Conservation (phyloP, 2,329 filamentous ascomycete genomes). For the Leptographium procerum region DNA sequence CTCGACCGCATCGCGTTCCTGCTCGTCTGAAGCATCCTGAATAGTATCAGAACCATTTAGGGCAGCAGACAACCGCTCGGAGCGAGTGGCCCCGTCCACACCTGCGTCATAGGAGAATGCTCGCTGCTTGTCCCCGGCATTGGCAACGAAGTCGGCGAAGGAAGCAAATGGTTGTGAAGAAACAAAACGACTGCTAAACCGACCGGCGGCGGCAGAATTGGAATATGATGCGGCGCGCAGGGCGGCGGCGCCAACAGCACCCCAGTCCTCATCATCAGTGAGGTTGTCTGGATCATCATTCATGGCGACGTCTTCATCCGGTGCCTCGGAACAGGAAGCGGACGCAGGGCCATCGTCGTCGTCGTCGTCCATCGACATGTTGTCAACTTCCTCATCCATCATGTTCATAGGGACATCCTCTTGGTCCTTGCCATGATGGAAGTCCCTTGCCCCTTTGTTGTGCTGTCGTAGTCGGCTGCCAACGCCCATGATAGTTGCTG, state of each 20-base stretch:
- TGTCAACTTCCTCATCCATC: conserved; percentile 79
- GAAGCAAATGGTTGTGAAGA: conserved; percentile 38
- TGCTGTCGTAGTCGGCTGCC: conserved; percentile 35
- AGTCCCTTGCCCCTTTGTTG: conserved; percentile 55
- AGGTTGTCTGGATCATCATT: conserved; percentile 72
- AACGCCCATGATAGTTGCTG: background rate
- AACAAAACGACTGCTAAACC: conserved; percentile 37
- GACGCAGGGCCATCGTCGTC: conserved; percentile 61
- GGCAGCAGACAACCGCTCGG: conserved; percentile 19
- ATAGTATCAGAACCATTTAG: conserved; percentile 36
- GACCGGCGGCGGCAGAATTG: conserved; percentile 35
- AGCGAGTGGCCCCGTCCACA: conserved; percentile 33
- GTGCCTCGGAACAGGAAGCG: conserved; percentile 66
- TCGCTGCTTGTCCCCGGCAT: conserved; percentile 25
- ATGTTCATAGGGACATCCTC: conserved; percentile 58
- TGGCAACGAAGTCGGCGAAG: conserved; percentile 21
- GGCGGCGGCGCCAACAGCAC: conserved; percentile 73
- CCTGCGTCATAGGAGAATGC: conserved; percentile 38
- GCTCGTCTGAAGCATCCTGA: conserved; percentile 48
- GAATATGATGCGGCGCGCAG: conserved; percentile 59
- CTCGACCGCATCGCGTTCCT: conserved; percentile 73
- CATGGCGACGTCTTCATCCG: conserved; percentile 47
- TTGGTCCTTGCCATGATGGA: conserved; percentile 47
- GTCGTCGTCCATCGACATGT: conserved; percentile 75
- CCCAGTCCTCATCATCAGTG: conserved; percentile 96